Conservation (phyloP, 2,329 filamentous ascomycete genomes). For the Cladosporium oxysporum region DNA sequence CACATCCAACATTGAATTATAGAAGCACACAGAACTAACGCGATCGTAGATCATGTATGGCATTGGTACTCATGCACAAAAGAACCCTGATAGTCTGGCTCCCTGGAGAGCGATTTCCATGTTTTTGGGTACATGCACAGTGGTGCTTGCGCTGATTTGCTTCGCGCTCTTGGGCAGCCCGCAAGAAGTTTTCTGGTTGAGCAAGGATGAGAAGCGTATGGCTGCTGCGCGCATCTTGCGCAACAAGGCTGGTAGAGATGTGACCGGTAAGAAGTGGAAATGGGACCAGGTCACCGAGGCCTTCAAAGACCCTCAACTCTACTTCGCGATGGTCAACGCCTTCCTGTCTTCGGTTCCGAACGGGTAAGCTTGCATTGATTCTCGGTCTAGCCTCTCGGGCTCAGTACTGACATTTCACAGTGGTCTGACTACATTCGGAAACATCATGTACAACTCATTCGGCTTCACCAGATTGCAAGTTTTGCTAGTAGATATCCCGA, state of each 20-base stretch:
- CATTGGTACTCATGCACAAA: slow-evolving; percentile 30
- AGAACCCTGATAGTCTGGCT: slow-evolving; percentile 28
- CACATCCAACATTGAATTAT: neutral
- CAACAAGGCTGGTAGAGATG: slow-evolving; percentile 36
- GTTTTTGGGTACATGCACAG: slow-evolving; percentile 31
- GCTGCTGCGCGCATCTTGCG: slow-evolving; percentile 33
- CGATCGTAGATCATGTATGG: slow-evolving; percentile 28
- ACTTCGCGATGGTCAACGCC: slow-evolving; percentile 33
- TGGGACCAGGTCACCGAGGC: slow-evolving; percentile 34
- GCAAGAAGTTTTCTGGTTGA: slow-evolving; percentile 34
- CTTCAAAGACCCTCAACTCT: slow-evolving; percentile 33
- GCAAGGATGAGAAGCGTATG: slow-evolving; percentile 30
- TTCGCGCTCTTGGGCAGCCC: slow-evolving; percentile 33
- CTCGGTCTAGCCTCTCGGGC: neutral
- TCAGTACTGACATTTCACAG: slow-evolving; percentile 9
- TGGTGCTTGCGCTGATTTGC: slow-evolving; percentile 32
- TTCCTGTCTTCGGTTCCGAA: slow-evolving; percentile 33
- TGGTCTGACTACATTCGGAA: slow-evolving; percentile 31
- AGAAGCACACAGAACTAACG: neutral
- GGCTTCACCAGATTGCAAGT: slow-evolving; percentile 37
- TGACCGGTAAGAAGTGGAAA: slow-evolving; percentile 34
- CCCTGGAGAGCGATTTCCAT: slow-evolving; percentile 35
- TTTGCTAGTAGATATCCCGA: slow-evolving; percentile 38
- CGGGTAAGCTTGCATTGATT: slow-evolving; percentile 21
- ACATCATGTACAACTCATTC: slow-evolving; percentile 31